A percentile compares a stretch with the other conserved stretches of the same genome.
These are phyloP conservation scores for Thraustochytrium striatum DNA, from an alignment of 352 stramenopile genomes.

Conservation along the genomic window DNA sequence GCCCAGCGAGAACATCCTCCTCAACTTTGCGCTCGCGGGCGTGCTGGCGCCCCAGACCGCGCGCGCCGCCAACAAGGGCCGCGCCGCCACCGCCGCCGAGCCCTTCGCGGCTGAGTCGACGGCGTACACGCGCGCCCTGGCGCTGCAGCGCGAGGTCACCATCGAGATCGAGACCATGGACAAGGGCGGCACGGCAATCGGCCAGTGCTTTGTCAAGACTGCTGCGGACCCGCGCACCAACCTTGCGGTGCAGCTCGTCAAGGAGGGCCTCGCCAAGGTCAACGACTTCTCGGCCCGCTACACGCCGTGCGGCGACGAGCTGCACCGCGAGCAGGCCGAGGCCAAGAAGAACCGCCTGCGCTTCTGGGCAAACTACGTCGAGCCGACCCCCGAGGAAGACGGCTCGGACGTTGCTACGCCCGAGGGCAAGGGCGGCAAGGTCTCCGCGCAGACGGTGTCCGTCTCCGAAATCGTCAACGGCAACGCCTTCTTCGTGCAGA, in stretches of 20 bases:
- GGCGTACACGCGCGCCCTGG: slow-evolving; percentile 73
- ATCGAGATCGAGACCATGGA: slow-evolving; percentile 87
- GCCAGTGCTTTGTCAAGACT: slow-evolving; percentile 66
- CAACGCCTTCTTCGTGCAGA: slow-evolving; percentile 87
- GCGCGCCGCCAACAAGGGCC: slow-evolving; percentile 57
- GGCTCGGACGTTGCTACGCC: slow-evolving; percentile 57
- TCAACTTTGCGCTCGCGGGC: slow-evolving; percentile 84
- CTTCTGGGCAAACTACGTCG: slow-evolving; percentile 83
- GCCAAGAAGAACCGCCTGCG: slow-evolving; percentile 86
- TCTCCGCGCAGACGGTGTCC: slow-evolving; percentile 67
- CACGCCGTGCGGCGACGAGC: slow-evolving; percentile 68
- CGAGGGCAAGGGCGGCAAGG: slow-evolving; percentile 60
- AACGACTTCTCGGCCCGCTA: slow-evolving; percentile 78
- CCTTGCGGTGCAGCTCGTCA: slow-evolving; percentile 73
- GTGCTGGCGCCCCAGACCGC: slow-evolving; percentile 78
- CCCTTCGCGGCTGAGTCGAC: slow-evolving; percentile 78
- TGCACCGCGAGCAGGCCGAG: slow-evolving; percentile 71
- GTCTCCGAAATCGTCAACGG: slow-evolving; percentile 89
- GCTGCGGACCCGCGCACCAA: slow-evolving; percentile 46
- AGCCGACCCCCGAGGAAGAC: slow-evolving; percentile 57
- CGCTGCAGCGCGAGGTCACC: slow-evolving; percentile 84
- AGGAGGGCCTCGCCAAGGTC: slow-evolving; percentile 73
- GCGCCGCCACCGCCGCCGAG: slow-evolving; percentile 60
- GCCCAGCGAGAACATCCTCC: slow-evolving; percentile 92
- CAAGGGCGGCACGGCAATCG: slow-evolving; percentile 82